phyloP scores from a whole-genome alignment of 768 basidiomycete genomes.

The Pulveroboletus sp. region DNA sequence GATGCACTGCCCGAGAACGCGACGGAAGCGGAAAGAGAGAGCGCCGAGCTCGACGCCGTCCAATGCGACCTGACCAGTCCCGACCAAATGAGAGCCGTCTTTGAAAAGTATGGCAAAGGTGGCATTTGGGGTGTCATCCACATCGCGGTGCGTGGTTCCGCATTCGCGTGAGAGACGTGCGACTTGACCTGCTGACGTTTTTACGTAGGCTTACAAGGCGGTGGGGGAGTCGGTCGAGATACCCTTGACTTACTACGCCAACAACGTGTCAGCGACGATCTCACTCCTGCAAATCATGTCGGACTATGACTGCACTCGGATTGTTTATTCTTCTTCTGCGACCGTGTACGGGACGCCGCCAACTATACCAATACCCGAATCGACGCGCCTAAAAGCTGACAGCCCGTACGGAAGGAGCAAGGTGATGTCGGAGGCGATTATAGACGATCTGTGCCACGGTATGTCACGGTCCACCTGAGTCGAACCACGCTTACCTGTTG shows the following conservation, averaged over 20 bases:
- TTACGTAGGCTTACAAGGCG: slow-evolving; percentile 84
- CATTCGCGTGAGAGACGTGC: background rate
- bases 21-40: slow-evolving; percentile 64
- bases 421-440: slow-evolving; percentile 85
- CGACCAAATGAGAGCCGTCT: slow-evolving; percentile 70
- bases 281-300: slow-evolving; percentile 83
- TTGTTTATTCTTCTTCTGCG: slow-evolving; percentile 97
- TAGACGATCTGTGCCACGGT: slow-evolving; percentile 85
- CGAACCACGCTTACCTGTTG: slow-evolving; percentile 4
- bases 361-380: slow-evolving; percentile 89
- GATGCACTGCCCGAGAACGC: slow-evolving; percentile 65
- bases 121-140: slow-evolving; percentile 97
- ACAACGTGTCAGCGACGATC: slow-evolving; percentile 89
- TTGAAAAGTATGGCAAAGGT: slow-evolving; percentile 79
- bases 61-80: slow-evolving; percentile 71
- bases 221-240: slow-evolving; percentile 96
- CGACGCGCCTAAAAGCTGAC: slow-evolving; percentile 80
- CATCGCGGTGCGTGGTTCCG: slow-evolving; percentile 70
- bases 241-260: slow-evolving; percentile 88
- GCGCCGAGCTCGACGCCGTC: slow-evolving; percentile 66
- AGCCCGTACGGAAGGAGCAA: slow-evolving; percentile 97
- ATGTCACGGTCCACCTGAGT: slow-evolving; percentile 23
- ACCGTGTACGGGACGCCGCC: slow-evolving; percentile 97
- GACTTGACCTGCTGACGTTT: background rate
- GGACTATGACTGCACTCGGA: slow-evolving; percentile 74